Evolutionary conservation across 2,329 filamentous ascomycete species (phyloP).

Genomic region (Leptodontidium sp.): DNA sequence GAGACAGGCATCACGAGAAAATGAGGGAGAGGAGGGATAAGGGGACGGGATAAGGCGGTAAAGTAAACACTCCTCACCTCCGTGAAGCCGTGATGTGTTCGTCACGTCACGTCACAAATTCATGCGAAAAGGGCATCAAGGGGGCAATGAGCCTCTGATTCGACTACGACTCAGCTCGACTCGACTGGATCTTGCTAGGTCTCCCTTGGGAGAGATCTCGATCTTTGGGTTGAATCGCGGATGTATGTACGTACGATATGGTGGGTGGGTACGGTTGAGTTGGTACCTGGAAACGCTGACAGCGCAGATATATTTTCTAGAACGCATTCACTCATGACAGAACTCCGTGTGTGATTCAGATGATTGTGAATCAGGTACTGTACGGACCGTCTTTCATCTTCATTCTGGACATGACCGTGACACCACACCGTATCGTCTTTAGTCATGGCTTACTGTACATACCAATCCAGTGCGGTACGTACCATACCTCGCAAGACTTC

Average conservation of each 20-base stretch:
- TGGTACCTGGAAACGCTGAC: slow-evolving; percentile 11
- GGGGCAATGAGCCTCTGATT: not conserved
- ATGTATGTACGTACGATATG: not conserved
- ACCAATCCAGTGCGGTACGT: no score
- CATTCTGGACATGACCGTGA: not conserved
- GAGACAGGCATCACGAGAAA: not conserved
- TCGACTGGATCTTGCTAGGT: no score
- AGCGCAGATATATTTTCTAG: not conserved
- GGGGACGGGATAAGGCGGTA: not conserved
- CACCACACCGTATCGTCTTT: not conserved
- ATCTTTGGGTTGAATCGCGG: not conserved
- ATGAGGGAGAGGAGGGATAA: not conserved
- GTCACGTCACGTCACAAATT: not conserved
- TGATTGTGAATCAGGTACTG: slow-evolving; percentile 8
- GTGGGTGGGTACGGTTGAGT: not conserved
- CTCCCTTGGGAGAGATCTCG: no score
- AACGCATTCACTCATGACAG: not conserved
- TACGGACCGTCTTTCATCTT: no score
- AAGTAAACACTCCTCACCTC: not conserved
- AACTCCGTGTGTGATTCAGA: not conserved
- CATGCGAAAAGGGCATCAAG: not conserved
- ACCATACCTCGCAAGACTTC: no score
- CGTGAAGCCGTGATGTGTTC: no score
- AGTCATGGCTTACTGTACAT: not conserved
- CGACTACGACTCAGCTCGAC: not conserved